These are phyloP conservation scores for Pseudocohnilembus persalinus DNA, from an alignment of 169 alveolate species.

Conservation along the genomic window DNA sequence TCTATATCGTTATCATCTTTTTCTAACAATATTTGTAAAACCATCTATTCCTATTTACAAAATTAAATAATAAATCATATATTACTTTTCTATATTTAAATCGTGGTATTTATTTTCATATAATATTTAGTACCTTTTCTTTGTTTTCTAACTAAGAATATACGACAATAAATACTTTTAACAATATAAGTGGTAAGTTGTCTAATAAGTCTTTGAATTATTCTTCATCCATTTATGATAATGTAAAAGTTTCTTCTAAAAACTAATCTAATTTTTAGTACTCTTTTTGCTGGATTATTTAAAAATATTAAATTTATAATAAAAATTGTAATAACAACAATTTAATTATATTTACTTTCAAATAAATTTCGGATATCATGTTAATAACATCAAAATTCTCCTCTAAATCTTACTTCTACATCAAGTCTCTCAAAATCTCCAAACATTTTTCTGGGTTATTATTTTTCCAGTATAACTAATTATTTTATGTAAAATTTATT, in stretches of 20 bases:
- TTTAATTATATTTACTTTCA: not conserved
- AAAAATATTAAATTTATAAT: too few relatives aligned
- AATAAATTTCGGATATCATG: constrained; percentile 21
- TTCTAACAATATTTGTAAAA: not conserved
- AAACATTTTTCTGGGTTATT: constrained; percentile 15
- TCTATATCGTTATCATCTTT: not conserved
- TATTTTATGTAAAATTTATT: not conserved
- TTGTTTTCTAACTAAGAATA: not conserved
- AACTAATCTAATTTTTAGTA: not conserved
- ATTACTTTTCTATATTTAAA: too few relatives aligned
- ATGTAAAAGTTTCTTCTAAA: constrained; percentile 1
- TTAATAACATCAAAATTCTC: constrained; percentile 4
- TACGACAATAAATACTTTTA: not conserved
- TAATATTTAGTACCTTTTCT: constrained; percentile 5
- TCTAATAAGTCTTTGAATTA: not conserved
- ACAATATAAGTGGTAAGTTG: constrained; percentile 11
- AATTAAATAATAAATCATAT: too few relatives aligned
- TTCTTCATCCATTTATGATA: not conserved
- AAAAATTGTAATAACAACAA: not conserved
- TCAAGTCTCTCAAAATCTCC: not conserved
- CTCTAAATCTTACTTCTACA: not conserved
- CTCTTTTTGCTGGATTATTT: not conserved
- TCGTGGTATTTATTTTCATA: too few relatives aligned
- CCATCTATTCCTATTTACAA: not conserved
- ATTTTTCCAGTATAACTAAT: constrained; percentile 9